These are phyloP conservation scores for Phaeodactylum tricornutum DNA, from an alignment of 108 stramenopile species.

Conservation along the genomic window DNA sequence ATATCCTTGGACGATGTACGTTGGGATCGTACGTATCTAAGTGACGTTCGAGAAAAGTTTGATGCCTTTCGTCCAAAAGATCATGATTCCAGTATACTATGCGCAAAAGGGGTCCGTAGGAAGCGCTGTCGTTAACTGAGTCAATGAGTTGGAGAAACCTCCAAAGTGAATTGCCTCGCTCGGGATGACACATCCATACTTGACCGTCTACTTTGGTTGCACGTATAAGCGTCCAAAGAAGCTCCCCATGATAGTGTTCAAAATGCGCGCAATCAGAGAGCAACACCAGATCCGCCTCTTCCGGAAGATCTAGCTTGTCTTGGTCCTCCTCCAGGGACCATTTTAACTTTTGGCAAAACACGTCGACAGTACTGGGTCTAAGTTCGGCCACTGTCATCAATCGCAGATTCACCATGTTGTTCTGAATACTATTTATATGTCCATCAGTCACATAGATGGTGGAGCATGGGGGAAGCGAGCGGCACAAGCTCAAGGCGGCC, in stretches of 20 bases:
- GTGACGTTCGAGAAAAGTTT: not conserved
- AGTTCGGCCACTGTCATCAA: not conserved
- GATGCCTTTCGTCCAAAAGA: constrained; percentile 12
- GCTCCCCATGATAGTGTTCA: constrained; percentile 63
- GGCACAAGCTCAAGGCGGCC: constrained; percentile 36
- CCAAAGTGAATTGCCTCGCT: constrained; percentile 43
- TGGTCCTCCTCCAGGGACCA: constrained; percentile 35
- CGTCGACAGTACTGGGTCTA: constrained; percentile 5
- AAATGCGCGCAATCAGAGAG: constrained; percentile 77
- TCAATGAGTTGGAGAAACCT: constrained; percentile 41
- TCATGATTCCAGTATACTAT: not conserved
- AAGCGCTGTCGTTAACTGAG: constrained; percentile 6
- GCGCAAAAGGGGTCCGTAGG: not conserved
- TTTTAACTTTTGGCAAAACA: constrained; percentile 23
- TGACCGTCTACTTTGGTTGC: constrained; percentile 42
- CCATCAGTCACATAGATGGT: constrained; percentile 58
- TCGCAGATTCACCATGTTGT: constrained; percentile 42
- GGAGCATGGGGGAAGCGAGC: not conserved
- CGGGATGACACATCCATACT: constrained; percentile 66
- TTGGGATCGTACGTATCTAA: constrained; percentile 14
- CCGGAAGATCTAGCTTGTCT: not conserved
- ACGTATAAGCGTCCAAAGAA: constrained; percentile 41
- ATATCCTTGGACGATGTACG: constrained; percentile 46
- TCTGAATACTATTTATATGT: constrained; percentile 51
- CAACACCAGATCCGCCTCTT: constrained; percentile 22